These are phyloP conservation scores for Ilex aquifolium DNA, from an alignment of 257 asterid genomes.

Conservation along the genomic window DNA sequence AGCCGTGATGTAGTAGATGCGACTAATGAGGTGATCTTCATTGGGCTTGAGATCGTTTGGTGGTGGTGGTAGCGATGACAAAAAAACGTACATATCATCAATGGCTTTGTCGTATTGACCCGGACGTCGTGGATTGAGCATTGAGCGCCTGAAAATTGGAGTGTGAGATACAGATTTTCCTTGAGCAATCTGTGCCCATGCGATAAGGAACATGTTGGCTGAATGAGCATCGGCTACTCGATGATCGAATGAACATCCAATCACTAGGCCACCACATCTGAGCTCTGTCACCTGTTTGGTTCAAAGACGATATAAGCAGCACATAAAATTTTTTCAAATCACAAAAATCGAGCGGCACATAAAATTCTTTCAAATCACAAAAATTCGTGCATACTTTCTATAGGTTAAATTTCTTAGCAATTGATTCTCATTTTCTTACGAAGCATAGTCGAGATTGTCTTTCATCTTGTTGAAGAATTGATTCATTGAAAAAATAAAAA, in stretches of 20 bases:
- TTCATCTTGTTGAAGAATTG: too few relatives aligned
- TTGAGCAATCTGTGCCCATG: conserved; percentile 47
- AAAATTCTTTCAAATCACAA: too few relatives aligned
- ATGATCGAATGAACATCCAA: conserved; percentile 62
- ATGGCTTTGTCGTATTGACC: conserved; percentile 23
- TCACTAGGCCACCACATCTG: conserved; percentile 52
- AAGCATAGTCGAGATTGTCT: too few relatives aligned
- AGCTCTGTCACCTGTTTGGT: conserved; percentile 42
- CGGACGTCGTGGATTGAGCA: conserved; percentile 45
- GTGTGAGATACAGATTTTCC: conserved; percentile 13
- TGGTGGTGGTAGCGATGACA: conserved; percentile 26
- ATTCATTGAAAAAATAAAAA: too few relatives aligned
- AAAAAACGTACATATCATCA: conserved; percentile 28
- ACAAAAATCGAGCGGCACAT: too few relatives aligned
- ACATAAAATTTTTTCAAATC: too few relatives aligned
- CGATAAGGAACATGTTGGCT: conserved; percentile 48
- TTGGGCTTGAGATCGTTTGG: background rate
- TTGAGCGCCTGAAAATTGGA: conserved; percentile 49
- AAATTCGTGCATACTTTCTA: too few relatives aligned
- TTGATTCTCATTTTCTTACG: too few relatives aligned
- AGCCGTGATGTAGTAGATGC: conserved; percentile 35
- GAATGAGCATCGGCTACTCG: conserved; percentile 52
- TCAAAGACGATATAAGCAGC: conserved; percentile 18
- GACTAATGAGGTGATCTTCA: conserved; percentile 19
- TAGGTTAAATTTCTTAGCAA: too few relatives aligned